A percentile compares a stretch with the other conserved stretches of the same genome.
Evolutionary conservation across 164 flowering plant genomes (phyloP).

Genomic region (Dillenia suffruticosa): DNA sequence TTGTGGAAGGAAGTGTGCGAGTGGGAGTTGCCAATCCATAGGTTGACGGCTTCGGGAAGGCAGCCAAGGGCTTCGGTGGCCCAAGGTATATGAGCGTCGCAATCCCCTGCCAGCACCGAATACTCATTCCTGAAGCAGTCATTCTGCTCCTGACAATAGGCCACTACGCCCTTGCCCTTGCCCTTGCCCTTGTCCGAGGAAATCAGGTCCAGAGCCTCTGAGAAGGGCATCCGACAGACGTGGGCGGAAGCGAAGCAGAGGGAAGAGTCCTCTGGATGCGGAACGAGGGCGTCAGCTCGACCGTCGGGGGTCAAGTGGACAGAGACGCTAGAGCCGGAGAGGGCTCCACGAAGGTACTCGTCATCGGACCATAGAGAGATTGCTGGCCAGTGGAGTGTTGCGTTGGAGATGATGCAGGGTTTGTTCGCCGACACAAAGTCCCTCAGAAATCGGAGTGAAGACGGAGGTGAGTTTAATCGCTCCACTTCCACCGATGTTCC

Average conservation of each 20-base stretch:
- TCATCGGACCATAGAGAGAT: conserved; percentile 4
- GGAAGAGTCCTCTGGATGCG: conserved; percentile 18
- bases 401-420: conserved; percentile 83
- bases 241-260: conserved; percentile 78
- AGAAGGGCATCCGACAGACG: conserved; percentile 46
- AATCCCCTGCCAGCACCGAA: conserved; percentile 41
- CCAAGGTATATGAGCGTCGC: conserved; percentile 70
- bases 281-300: conserved; percentile 48
- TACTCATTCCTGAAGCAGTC: conserved; percentile 81
- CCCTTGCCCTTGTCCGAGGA: not conserved
- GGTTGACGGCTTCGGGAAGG: conserved; percentile 56
- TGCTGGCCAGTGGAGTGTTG: conserved; percentile 78
- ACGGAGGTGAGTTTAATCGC: conserved; percentile 54
- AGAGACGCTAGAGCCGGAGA: conserved; percentile 35
- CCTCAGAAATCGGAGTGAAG: conserved; percentile 70
- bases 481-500: conserved; percentile 42
- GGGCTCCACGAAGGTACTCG: conserved; percentile 36
- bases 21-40: too few relatives aligned
- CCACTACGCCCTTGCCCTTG: conserved; percentile 25
- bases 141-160: conserved; percentile 88
- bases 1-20: too few relatives aligned
- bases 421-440: conserved; percentile 67
- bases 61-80: conserved; percentile 77
- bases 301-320: conserved; percentile 58
- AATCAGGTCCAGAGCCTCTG: conserved; percentile 23